These are phyloP conservation scores for Torulaspora maleeae DNA, from an alignment of 805 yeast species.

Conservation along the genomic window DNA sequence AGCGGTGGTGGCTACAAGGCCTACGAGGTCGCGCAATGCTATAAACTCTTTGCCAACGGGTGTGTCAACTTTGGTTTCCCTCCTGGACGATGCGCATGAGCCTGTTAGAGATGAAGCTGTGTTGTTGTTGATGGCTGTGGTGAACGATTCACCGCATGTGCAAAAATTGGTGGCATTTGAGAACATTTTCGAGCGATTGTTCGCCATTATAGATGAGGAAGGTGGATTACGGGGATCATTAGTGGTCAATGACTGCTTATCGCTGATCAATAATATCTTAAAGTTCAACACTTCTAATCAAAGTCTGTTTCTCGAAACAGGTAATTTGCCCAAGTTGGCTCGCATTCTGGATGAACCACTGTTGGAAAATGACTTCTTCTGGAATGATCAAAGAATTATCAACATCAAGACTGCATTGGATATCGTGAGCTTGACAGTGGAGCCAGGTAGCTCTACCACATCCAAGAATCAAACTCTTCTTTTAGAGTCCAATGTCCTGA, in stretches of 20 bases:
- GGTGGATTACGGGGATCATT: slow-evolving; percentile 87
- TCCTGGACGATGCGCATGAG: slow-evolving; percentile 63
- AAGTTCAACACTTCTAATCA: slow-evolving; percentile 87
- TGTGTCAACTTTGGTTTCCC: slow-evolving; percentile 63
- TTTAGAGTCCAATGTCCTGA: slow-evolving; percentile 55
- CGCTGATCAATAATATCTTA: slow-evolving; percentile 65
- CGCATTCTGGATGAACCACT: slow-evolving; percentile 59
- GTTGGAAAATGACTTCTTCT: slow-evolving; percentile 46
- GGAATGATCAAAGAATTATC: slow-evolving; percentile 72
- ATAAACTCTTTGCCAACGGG: slow-evolving; percentile 73
- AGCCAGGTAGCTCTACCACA: slow-evolving; percentile 66
- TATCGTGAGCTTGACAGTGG: slow-evolving; percentile 66
- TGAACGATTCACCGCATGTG: slow-evolving; percentile 73
- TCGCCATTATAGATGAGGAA: slow-evolving; percentile 75
- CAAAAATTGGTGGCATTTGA: slow-evolving; percentile 94
- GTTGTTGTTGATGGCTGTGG: slow-evolving; percentile 75
- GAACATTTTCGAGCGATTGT: slow-evolving; percentile 78
- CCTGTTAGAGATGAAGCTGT: slow-evolving; percentile 88
- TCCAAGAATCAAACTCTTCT: slow-evolving; percentile 56
- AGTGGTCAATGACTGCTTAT: slow-evolving; percentile 85
- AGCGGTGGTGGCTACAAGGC: slow-evolving; percentile 74
- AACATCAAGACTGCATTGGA: slow-evolving; percentile 67
- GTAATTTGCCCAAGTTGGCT: slow-evolving; percentile 64
- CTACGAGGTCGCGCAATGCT: slow-evolving; percentile 66
- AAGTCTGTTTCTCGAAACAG: slow-evolving; percentile 79